Evolutionary conservation across 1,284 basidiomycete species (phyloP).

Genomic region (Lentinula novae-zelandiae): DNA sequence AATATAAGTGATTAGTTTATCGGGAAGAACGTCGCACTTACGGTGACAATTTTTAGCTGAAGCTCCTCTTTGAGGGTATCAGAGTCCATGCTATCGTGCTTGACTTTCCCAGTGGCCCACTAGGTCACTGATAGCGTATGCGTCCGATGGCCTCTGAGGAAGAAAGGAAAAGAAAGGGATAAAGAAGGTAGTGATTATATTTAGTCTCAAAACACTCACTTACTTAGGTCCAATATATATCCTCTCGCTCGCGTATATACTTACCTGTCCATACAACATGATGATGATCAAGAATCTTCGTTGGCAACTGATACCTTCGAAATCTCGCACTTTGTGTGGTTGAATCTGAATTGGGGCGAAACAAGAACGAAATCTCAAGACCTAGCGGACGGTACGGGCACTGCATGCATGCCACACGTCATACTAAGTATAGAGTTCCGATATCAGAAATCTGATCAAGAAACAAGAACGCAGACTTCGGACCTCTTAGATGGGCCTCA

Average conservation of each 20-base stretch:
- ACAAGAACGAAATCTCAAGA: too few species aligned
- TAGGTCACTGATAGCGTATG: background rate
- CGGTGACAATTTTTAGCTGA: slow-evolving; percentile 1
- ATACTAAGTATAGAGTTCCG: too few species aligned
- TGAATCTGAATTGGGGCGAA: too few species aligned
- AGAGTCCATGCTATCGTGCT: background rate
- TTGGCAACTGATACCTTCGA: too few species aligned
- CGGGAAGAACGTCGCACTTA: background rate
- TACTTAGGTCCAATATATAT: too few species aligned
- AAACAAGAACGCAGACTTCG: too few species aligned
- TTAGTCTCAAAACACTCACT: too few species aligned
- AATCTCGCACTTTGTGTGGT: too few species aligned
- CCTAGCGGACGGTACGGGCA: background rate
- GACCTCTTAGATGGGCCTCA: too few species aligned
- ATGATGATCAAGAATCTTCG: too few species aligned
- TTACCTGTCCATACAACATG: too few species aligned
- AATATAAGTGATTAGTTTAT: background rate
- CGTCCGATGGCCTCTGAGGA: background rate
- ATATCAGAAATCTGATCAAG: background rate
- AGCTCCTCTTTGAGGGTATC: background rate
- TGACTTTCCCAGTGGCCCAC: background rate
- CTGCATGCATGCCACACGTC: background rate
- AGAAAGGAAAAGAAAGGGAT: background rate
- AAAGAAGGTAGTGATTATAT: background rate
- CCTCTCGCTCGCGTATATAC: too few species aligned